Conservation (phyloP, 2,329 filamentous ascomycete genomes). For the Cyphellophora europaea region DNA sequence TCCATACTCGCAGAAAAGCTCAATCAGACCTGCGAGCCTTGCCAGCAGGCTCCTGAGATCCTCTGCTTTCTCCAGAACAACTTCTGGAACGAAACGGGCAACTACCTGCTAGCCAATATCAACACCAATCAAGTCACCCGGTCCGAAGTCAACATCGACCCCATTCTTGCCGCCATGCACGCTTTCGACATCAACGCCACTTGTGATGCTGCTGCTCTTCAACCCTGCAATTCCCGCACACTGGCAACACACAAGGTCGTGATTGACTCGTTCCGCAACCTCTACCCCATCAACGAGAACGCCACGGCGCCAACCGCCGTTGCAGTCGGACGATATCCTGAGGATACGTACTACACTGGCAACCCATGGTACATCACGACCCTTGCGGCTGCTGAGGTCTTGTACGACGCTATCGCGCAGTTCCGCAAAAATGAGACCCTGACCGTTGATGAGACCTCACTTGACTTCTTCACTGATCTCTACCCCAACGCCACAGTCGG, state of each 20-base stretch:
- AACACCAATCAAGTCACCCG: slow-evolving; percentile 50
- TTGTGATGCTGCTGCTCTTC: slow-evolving; percentile 60
- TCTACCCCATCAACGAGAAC: slow-evolving; percentile 62
- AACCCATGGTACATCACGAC: slow-evolving; percentile 75
- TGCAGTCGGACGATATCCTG: slow-evolving; percentile 58
- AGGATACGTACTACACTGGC: slow-evolving; percentile 65
- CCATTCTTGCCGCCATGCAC: slow-evolving; percentile 56
- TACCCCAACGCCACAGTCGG: slow-evolving; percentile 48
- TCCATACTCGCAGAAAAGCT: slow-evolving; percentile 54
- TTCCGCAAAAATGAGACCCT: slow-evolving; percentile 59
- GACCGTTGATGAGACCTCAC: slow-evolving; percentile 54
- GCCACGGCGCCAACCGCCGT: slow-evolving; percentile 51
- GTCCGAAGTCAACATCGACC: slow-evolving; percentile 63
- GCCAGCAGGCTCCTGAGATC: slow-evolving; percentile 58
- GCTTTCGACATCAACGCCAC: slow-evolving; percentile 56
- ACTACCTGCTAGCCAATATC: slow-evolving; percentile 61
- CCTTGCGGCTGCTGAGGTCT: slow-evolving; percentile 65
- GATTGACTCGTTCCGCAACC: slow-evolving; percentile 63
- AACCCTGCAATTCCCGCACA: slow-evolving; percentile 60
- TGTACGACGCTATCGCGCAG: slow-evolving; percentile 65
- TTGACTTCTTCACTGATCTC: slow-evolving; percentile 63
- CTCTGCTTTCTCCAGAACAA: slow-evolving; percentile 60
- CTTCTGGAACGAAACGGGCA: slow-evolving; percentile 55
- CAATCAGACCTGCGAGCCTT: slow-evolving; percentile 52
- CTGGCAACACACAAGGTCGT: slow-evolving; percentile 68